These are phyloP conservation scores for Cryptococcus deneoformans DNA, from an alignment of 1,284 basidiomycete genomes.

Conservation along the genomic window DNA sequence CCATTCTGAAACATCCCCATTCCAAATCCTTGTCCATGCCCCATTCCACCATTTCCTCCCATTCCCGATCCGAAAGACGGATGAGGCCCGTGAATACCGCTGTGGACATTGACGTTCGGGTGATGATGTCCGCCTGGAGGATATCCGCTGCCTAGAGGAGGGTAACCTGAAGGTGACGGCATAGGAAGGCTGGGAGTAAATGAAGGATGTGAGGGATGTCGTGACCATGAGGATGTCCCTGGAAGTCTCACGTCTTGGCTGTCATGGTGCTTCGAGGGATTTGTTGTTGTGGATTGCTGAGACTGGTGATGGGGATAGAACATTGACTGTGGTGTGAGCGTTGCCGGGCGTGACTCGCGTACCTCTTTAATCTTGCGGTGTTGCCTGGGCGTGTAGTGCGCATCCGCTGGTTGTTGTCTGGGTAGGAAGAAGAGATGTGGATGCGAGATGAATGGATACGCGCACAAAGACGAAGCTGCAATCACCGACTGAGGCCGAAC, in stretches of 20 bases:
- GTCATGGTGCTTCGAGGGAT: conserved; percentile 38
- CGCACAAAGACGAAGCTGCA: too few species aligned
- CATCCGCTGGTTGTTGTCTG: too few species aligned
- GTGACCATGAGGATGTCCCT: conserved; percentile 17
- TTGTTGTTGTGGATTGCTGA: conserved; percentile 27
- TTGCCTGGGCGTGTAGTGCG: too few species aligned
- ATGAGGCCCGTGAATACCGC: conserved; percentile 24
- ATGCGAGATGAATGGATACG: too few species aligned
- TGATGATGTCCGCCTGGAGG: conserved; percentile 24
- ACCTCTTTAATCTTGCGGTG: too few species aligned
- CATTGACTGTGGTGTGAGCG: conserved; percentile 11
- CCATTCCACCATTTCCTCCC: conserved; percentile 14
- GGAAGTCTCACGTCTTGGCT: conserved; percentile 12
- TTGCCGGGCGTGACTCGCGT: too few species aligned
- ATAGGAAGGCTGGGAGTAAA: conserved; percentile 24
- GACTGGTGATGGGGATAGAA: conserved; percentile 27
- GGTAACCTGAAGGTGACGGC: conserved; percentile 25
- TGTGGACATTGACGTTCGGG: conserved; percentile 19
- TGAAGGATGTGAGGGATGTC: conserved; percentile 22
- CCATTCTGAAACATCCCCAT: conserved; percentile 19
- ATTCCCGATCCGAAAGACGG: conserved; percentile 13
- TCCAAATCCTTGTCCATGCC: conserved; percentile 19
- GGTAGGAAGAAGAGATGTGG: too few species aligned
- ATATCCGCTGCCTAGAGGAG: conserved; percentile 13
- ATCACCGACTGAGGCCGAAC: too few species aligned